Conservation (phyloP, 176 grass and related monocot genomes). For the Chloris gayana region DNA sequence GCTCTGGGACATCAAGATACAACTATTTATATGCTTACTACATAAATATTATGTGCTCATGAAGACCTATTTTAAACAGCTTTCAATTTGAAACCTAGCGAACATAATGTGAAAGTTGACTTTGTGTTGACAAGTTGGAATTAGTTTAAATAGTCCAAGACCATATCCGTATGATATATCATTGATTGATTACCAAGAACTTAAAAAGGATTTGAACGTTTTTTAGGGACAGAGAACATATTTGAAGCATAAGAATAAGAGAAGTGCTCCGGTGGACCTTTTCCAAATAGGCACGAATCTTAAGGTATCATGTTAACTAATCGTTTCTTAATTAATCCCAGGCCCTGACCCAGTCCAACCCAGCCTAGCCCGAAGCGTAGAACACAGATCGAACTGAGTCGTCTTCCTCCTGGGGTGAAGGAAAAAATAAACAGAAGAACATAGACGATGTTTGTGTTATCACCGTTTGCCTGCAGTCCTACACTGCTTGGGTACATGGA, state of each 20-base stretch:
- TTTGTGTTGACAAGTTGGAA: background rate
- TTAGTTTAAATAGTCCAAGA: background rate
- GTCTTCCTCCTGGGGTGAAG: too few species aligned
- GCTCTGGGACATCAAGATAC: background rate
- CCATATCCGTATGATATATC: background rate
- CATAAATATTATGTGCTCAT: slow-evolving; percentile 1
- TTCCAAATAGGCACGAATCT: too few species aligned
- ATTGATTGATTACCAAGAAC: background rate
- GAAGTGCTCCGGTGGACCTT: too few species aligned
- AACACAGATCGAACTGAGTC: too few species aligned
- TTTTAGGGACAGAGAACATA: background rate
- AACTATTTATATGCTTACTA: background rate
- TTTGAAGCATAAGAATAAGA: background rate
- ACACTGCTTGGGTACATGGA: too few species aligned
- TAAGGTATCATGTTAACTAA: too few species aligned
- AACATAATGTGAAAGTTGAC: background rate
- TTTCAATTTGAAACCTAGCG: background rate
- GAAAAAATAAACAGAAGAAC: too few species aligned
- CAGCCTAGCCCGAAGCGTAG: too few species aligned
- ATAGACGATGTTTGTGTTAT: too few species aligned
- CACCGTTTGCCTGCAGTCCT: too few species aligned
- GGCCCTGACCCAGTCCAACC: too few species aligned
- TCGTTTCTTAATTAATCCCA: too few species aligned
- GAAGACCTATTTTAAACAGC: slow-evolving; percentile 2
- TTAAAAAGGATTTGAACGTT: background rate